These are phyloP conservation scores for Biancaea sappan DNA, from an alignment of 306 rosid species.

Conservation along the genomic window DNA sequence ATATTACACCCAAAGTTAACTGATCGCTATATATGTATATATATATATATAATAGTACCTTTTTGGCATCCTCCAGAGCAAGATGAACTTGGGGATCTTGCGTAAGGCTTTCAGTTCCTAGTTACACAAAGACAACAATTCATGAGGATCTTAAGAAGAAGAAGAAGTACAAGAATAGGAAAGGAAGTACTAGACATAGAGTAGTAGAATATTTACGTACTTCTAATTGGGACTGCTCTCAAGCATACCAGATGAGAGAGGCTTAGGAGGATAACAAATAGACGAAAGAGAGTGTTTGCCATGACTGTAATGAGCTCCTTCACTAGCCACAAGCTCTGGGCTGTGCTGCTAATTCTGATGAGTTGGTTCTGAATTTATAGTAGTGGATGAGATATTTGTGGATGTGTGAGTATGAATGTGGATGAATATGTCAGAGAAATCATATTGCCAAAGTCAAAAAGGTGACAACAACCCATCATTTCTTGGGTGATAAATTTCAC, in stretches of 20 bases:
- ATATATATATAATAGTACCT: conserved; percentile 39
- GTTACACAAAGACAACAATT: not conserved
- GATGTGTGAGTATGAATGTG: conserved; percentile 18
- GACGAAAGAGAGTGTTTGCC: conserved; percentile 50
- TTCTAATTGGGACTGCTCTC: conserved; percentile 70
- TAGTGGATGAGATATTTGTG: conserved; percentile 13
- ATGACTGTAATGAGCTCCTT: conserved; percentile 33
- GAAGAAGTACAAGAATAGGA: conserved; percentile 19
- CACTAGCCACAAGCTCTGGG: conserved; percentile 17
- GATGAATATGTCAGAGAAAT: conserved; percentile 25
- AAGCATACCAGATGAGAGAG: conserved; percentile 56
- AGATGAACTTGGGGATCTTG: conserved; percentile 44
- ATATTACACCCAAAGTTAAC: too few species aligned
- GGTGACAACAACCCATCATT: conserved; percentile 48
- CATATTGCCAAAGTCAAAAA: conserved; percentile 49
- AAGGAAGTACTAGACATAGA: not conserved
- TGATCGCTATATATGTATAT: too few species aligned
- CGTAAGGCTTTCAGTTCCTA: conserved; percentile 68
- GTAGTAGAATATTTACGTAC: conserved; percentile 49
- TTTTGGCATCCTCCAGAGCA: conserved; percentile 37
- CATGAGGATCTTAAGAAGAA: conserved; percentile 7
- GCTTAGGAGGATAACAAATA: conserved; percentile 58
- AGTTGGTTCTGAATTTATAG: conserved; percentile 58
- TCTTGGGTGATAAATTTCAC: conserved; percentile 32
- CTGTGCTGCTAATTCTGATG: conserved; percentile 29